Base-by-base conservation (phyloP, 2,329 filamentous ascomycete species). In the Akanthomyces muscarius region DNA sequence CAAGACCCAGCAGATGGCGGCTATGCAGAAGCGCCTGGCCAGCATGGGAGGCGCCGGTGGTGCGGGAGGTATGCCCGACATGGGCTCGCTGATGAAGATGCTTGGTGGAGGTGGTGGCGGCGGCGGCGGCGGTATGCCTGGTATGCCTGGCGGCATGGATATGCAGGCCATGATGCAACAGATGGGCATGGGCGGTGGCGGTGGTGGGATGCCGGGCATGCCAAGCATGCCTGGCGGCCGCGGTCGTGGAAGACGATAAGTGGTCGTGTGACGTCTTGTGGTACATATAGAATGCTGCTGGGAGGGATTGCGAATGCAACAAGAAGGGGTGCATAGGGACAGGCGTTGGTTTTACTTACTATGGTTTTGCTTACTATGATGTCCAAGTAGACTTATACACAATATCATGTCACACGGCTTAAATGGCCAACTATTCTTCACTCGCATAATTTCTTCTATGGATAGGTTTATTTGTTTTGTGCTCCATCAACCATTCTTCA, bases 21-120 rank as follows among this genome's bases (percentile, higher is more conserved):
- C 95, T 2, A 96, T 98, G 92, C 95, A 99, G 79, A 97, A 97
- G 80, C 84, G 93, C 14, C 81, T 99, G 78, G 90, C 93, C 73
- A 91, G 89, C 69, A 96, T 98, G 91, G 95, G 94, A 41, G 91
- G 79, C 1, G 84, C 80, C 2, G 88, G 81, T 7, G 84, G 81
- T 44, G 87, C 81, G 4, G 88, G 80, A 47, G 83, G 84, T 6
- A 92, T 92, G 89, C 89, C 89, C 0, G 92, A 96, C 70, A 89
- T 97, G 84, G 86, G 86, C 38, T 88, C 88, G 63, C 83, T 98
- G 78, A 94, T 96, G 86, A 94, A 95, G 82, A 96, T 96, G 90
- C 84, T 97, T 68, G 89, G 89, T 4, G 87, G 87, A 21, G 88
- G 56, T 2, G 88, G 56, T 7, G 55, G 87, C 1, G 75, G 78